Evolutionary conservation across 1,284 basidiomycete species (phyloP).

Genomic region (Hemileia vastatrix): DNA sequence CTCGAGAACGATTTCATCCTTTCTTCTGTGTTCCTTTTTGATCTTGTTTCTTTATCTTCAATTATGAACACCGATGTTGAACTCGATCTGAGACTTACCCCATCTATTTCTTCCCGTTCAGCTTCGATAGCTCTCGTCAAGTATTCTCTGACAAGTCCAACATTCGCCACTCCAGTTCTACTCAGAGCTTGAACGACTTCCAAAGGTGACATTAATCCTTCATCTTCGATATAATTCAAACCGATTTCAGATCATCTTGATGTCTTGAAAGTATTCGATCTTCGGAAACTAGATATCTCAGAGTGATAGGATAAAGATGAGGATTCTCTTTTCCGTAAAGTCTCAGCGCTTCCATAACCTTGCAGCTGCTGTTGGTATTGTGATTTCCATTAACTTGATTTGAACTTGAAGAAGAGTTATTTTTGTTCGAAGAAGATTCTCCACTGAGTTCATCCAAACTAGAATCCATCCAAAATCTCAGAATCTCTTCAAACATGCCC

Average conservation of each 20-base stretch:
- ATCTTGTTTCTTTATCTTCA: too few species aligned
- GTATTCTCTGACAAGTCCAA: constrained; percentile 84
- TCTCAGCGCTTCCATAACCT: constrained; percentile 63
- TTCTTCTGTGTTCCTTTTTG: too few species aligned
- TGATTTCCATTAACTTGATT: constrained; percentile 20
- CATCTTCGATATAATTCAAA: constrained; percentile 64
- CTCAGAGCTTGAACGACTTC: constrained; percentile 79
- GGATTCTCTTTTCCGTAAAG: constrained; percentile 63
- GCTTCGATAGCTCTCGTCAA: constrained; percentile 65
- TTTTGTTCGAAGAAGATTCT: constrained; percentile 33
- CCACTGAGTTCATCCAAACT: constrained; percentile 52
- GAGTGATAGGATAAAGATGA: constrained; percentile 75
- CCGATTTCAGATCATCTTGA: constrained; percentile 56
- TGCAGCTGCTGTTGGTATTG: constrained; percentile 49
- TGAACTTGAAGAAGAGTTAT: constrained; percentile 42
- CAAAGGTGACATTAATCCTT: constrained; percentile 73
- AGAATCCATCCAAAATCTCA: constrained; percentile 69
- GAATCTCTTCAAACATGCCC: too few species aligned
- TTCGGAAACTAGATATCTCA: constrained; percentile 77
- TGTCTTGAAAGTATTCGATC: constrained; percentile 61
- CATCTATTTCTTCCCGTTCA: constrained; percentile 64
- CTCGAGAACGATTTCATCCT: too few species aligned
- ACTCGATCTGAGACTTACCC: constrained; percentile 50
- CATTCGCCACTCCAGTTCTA: constrained; percentile 71
- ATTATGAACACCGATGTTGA: too few species aligned